Percentiles rank a stretch among this genome's conserved stretches.
These are phyloP conservation scores for Stemphylium vesicarium DNA, from an alignment of 2,329 filamentous ascomycete species.

Conservation along the genomic window DNA sequence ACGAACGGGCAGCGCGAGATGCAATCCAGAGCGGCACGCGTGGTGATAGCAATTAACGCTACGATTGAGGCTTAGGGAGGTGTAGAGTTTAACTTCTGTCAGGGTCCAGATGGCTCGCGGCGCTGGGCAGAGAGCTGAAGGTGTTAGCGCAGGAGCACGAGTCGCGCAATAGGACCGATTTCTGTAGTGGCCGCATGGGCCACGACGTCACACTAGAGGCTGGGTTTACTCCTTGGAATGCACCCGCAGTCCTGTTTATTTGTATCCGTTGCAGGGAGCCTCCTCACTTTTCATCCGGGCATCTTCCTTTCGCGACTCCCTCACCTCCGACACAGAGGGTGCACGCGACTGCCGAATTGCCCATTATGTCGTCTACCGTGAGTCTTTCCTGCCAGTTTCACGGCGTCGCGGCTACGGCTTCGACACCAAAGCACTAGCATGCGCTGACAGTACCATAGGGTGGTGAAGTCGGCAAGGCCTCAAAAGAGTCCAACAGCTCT, in stretches of 20 bases:
- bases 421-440: background rate
- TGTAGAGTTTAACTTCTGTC: slow-evolving; percentile 2
- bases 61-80: slow-evolving; percentile 22
- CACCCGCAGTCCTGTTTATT: slow-evolving; percentile 27
- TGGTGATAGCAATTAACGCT: background rate
- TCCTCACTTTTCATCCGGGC: slow-evolving; percentile 2
- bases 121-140: background rate
- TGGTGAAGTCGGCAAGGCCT: slow-evolving; percentile 32
- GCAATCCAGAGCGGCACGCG: slow-evolving; percentile 4
- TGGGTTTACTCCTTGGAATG: slow-evolving; percentile 22
- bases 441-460: slow-evolving; percentile 21
- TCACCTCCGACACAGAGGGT: slow-evolving; percentile 10
- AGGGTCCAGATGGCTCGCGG: slow-evolving; percentile 22
- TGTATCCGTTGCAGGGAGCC: slow-evolving; percentile 18
- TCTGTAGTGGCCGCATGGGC: slow-evolving; percentile 20
- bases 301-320: slow-evolving; percentile 11
- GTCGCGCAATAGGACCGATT: slow-evolving; percentile 18
- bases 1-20: slow-evolving; percentile 12
- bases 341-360: slow-evolving; percentile 13
- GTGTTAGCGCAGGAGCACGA: slow-evolving; percentile 7
- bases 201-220: slow-evolving; percentile 23
- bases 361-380: slow-evolving; percentile 34
- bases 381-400: slow-evolving; percentile 1
- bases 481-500: slow-evolving; percentile 53
- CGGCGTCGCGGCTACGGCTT: background rate